These are phyloP conservation scores for Kickxella alabastrina DNA, from an alignment of 192 early-diverging fungal genomes.

Conservation along the genomic window DNA sequence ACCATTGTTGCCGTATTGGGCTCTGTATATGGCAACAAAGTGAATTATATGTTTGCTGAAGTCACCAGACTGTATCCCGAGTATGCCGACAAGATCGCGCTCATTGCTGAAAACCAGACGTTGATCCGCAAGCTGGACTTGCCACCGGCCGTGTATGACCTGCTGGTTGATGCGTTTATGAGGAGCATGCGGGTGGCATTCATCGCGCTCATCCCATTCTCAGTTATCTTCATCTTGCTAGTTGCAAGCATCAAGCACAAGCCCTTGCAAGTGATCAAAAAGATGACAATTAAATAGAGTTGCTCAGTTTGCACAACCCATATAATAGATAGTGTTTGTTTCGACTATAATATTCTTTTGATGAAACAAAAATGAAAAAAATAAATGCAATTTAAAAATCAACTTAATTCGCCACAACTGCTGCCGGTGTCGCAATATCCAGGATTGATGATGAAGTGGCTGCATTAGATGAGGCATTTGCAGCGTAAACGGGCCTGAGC, in stretches of 20 bases:
- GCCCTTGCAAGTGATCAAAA: conserved; percentile 18
- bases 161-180: conserved; percentile 37
- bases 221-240: conserved; percentile 16
- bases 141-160: conserved; percentile 22
- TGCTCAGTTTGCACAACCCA: too few relatives aligned
- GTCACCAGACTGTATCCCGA: conserved; percentile 1
- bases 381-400: not conserved
- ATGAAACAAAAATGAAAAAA: not conserved
- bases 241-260: conserved; percentile 15
- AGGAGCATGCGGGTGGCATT: conserved; percentile 35
- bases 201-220: conserved; percentile 38
- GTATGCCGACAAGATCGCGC: conserved; percentile 5
- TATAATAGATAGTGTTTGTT: not conserved
- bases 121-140: conserved; percentile 35
- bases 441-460: too few relatives aligned
- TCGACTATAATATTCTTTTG: not conserved
- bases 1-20: conserved; percentile 19
- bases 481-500: conserved; percentile 48
- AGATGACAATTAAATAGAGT: conserved; percentile 10
- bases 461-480: conserved; percentile 18
- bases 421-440: too few relatives aligned
- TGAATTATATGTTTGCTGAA: conserved; percentile 1
- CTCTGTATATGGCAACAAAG: conserved; percentile 11
- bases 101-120: conserved; percentile 11
- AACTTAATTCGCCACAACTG: conserved; percentile 8